A percentile compares a stretch with the other conserved stretches of the same genome.
Evolutionary conservation across 2,329 filamentous ascomycete species (phyloP).

Genomic region (Aspergillus tubingensis): DNA sequence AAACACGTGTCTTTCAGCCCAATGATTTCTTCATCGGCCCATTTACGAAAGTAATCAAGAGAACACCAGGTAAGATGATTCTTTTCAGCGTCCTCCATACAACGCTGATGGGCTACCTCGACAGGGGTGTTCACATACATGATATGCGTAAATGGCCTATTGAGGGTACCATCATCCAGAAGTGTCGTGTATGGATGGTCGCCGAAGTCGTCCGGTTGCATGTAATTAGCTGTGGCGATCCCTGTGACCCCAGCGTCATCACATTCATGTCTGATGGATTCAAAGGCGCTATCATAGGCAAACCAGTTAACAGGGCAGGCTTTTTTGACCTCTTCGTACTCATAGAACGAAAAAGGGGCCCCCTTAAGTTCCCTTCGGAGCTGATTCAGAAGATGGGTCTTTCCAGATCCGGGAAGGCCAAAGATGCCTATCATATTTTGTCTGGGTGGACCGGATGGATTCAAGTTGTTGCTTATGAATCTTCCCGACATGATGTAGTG

Average conservation of each 20-base stretch:
- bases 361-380: not conserved
- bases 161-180: no score
- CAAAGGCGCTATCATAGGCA: constrained; percentile 29
- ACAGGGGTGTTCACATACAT: no score
- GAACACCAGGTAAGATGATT: constrained; percentile 38
- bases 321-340: not conserved
- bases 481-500: no score
- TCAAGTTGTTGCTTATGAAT: no score
- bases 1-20: constrained; percentile 49
- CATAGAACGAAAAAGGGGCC: not conserved
- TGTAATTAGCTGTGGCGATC: no score
- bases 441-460: no score
- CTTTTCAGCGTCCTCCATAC: constrained; percentile 37
- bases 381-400: constrained; percentile 9
- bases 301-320: not conserved
- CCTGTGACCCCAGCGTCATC: no score
- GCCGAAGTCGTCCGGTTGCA: no score
- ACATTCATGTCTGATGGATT: no score
- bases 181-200: no score
- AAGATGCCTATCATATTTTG: constrained; percentile 3
- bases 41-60: constrained; percentile 46
- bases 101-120: no score
- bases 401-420: constrained; percentile 8
- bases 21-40: constrained; percentile 52
- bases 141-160: no score